phyloP scores from a whole-genome alignment of 306 rosid genomes.

The Cicer pinnatifidum region DNA sequence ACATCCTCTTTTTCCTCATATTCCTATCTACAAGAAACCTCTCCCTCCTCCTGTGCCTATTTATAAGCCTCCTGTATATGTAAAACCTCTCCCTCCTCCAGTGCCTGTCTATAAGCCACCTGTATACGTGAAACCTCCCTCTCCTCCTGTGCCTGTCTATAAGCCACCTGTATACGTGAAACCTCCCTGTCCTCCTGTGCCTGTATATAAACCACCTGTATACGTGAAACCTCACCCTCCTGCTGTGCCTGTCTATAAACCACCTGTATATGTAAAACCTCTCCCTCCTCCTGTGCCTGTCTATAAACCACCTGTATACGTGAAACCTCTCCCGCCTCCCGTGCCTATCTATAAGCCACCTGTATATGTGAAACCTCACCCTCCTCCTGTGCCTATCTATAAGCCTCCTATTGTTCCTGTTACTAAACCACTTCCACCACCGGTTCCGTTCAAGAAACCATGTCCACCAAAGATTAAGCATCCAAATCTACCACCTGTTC shows the following conservation, averaged over 20 bases:
- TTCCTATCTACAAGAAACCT: constrained; percentile 28
- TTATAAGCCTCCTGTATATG: not conserved
- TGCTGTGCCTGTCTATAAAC: not conserved
- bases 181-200: not conserved
- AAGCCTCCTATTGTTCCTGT: constrained; percentile 41
- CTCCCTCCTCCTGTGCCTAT: constrained; percentile 30
- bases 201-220: not conserved
- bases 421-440: constrained; percentile 42
- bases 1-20: constrained; percentile 49
- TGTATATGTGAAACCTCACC: not conserved
- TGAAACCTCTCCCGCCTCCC: constrained; percentile 10
- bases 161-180: not conserved
- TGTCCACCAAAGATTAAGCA: constrained; percentile 7
- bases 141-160: not conserved
- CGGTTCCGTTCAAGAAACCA: constrained; percentile 24
- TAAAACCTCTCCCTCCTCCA: constrained; percentile 47
- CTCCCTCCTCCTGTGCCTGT: constrained; percentile 45
- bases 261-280: constrained; percentile 24
- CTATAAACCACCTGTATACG: not conserved
- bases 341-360: constrained; percentile 18
- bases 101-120: not conserved
- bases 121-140: not conserved
- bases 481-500: constrained; percentile 22
- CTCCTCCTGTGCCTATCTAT: constrained; percentile 7
- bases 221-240: not conserved